phyloP scores from a whole-genome alignment of 2,329 filamentous ascomycete genomes.

The Plenodomus biglobosus region DNA sequence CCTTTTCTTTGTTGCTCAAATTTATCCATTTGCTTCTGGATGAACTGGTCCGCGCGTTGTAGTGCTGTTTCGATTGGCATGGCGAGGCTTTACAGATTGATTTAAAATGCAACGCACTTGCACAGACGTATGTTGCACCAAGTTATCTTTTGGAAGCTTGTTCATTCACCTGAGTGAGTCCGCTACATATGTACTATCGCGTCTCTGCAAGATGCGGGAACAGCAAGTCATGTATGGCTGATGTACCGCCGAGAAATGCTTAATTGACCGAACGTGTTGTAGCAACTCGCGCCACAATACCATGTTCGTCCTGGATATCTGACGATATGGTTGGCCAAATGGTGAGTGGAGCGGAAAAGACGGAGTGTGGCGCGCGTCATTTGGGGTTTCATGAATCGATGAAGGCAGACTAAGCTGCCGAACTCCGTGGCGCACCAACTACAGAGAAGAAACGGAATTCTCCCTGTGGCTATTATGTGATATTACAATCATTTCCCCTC shows the following conservation, averaged over 20 bases:
- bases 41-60: constrained; percentile 19
- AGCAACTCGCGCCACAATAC: constrained; percentile 12
- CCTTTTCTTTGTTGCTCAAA: constrained; percentile 18
- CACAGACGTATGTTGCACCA: too few species aligned
- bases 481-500: too few species aligned
- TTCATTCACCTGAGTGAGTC: constrained; percentile 1
- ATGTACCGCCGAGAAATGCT: constrained; percentile 10
- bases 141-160: neutral
- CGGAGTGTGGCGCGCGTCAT: constrained; percentile 15
- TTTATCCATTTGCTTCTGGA: constrained; percentile 20
- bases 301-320: constrained; percentile 8
- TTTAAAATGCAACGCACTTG: neutral
- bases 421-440: constrained; percentile 13
- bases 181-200: constrained; percentile 8
- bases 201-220: constrained; percentile 7
- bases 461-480: too few species aligned
- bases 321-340: constrained; percentile 6
- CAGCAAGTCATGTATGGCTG: constrained; percentile 15
- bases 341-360: constrained; percentile 13
- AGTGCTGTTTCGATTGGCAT: constrained; percentile 19
- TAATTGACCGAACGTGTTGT: constrained; percentile 11
- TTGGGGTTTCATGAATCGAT: constrained; percentile 5
- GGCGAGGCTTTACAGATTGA: neutral
- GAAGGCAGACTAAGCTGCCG: constrained; percentile 13
- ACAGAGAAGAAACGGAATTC: neutral